A percentile compares a stretch with the other conserved stretches of the same genome.
Evolutionary conservation across 225 moss, liverwort and hornwort species (phyloP).

Genomic region (Takakia lepidozioides): DNA sequence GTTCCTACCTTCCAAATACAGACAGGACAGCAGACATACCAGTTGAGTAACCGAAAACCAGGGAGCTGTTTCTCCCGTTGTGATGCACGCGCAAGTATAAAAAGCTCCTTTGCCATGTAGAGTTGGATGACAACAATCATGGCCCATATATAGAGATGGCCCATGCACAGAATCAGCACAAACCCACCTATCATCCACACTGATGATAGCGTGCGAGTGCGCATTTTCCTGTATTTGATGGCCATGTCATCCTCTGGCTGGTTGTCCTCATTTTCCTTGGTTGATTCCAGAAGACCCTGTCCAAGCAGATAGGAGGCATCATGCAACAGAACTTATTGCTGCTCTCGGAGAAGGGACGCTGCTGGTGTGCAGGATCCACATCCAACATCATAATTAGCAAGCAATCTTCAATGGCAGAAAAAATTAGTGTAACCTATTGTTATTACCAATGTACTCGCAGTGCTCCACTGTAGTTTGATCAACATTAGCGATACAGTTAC

Average conservation of each 20-base stretch:
- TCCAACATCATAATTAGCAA: too few relatives aligned
- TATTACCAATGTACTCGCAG: too few relatives aligned
- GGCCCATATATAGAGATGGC: constrained; percentile 99
- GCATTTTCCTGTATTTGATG: constrained; percentile 84
- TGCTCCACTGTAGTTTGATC: too few relatives aligned
- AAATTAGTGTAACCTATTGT: too few relatives aligned
- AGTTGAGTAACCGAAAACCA: constrained; percentile 80
- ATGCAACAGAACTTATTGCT: too few relatives aligned
- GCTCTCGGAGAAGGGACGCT: too few relatives aligned
- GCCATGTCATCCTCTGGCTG: constrained; percentile 28
- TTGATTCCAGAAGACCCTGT: constrained; percentile 34
- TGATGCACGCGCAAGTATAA: constrained; percentile 72
- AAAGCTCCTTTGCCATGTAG: constrained; percentile 94
- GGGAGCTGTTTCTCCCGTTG: constrained; percentile 75
- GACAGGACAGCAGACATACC: constrained; percentile 71
- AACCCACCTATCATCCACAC: constrained; percentile 99
- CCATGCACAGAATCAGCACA: constrained; percentile 73
- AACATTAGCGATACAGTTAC: too few relatives aligned
- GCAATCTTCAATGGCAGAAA: too few relatives aligned
- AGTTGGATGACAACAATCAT: constrained; percentile 99
- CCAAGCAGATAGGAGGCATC: too few relatives aligned
- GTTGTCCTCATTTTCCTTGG: constrained; percentile 22
- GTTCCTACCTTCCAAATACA: too few relatives aligned
- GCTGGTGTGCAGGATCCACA: too few relatives aligned
- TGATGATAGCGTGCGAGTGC: constrained; percentile 80